phyloP scores from a whole-genome alignment of 768 basidiomycete genomes.

The Russula sp. region DNA sequence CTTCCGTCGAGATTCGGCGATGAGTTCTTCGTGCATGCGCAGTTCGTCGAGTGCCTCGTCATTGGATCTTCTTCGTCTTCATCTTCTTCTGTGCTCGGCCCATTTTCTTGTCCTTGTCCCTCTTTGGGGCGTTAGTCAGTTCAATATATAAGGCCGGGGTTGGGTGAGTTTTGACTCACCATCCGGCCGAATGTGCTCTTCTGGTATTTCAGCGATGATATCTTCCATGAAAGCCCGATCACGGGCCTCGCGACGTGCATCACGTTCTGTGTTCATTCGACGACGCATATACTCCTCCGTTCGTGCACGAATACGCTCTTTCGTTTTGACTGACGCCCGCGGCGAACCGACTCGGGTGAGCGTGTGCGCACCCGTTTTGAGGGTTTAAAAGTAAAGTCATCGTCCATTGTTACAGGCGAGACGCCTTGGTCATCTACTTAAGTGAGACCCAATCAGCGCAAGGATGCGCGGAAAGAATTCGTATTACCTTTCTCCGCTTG shows the following conservation, averaged over 20 bases:
- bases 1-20: conserved; percentile 65
- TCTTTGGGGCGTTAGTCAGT: not conserved
- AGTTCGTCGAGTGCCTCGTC: conserved; percentile 30
- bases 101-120: not conserved
- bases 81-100: conserved; percentile 9
- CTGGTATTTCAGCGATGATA: conserved; percentile 33
- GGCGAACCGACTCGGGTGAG: conserved; percentile 44
- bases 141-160: not conserved
- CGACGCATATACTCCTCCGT: conserved; percentile 37
- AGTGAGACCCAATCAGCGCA: not conserved
- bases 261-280: conserved; percentile 38
- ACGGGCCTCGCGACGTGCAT: conserved; percentile 39
- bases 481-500: conserved; percentile 22
- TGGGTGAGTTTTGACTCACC: conserved; percentile 6
- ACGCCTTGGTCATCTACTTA: conserved; percentile 2
- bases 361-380: conserved; percentile 52
- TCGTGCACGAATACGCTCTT: conserved; percentile 45
- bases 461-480: not conserved
- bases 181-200: conserved; percentile 8
- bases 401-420: conserved; percentile 9
- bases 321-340: conserved; percentile 41
- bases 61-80: conserved; percentile 19
- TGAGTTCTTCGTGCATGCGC: conserved; percentile 40
- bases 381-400: conserved; percentile 13
- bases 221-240: conserved; percentile 45